Conservation (phyloP, 768 basidiomycete genomes). For the Amanita rubescens region DNA sequence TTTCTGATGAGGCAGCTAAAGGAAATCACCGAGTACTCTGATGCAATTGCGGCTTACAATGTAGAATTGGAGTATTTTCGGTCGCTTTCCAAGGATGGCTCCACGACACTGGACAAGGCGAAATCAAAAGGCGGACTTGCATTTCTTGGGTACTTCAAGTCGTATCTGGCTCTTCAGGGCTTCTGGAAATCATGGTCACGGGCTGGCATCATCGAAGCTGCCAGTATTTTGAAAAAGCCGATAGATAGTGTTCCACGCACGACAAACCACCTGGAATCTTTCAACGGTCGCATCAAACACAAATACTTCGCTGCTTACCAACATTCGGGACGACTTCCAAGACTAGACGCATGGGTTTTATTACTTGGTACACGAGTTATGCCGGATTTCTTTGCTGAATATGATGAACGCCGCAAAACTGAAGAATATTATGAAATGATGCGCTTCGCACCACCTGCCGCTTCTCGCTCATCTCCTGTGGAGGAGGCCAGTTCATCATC, state of each 20-base stretch:
- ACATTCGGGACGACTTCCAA: conserved; percentile 15
- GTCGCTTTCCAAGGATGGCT: conserved; percentile 1
- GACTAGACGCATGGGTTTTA: conserved; percentile 17
- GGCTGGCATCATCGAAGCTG: conserved; percentile 19
- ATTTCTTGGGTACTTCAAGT: conserved; percentile 15
- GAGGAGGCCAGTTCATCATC: neutral
- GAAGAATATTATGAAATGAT: neutral
- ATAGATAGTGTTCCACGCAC: conserved; percentile 20
- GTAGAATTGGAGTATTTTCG: conserved; percentile 14
- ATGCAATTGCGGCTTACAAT: conserved; percentile 13
- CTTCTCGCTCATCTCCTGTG: neutral
- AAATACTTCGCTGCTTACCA: conserved; percentile 18
- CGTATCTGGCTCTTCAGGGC: conserved; percentile 10
- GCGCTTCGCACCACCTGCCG: neutral
- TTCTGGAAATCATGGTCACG: conserved; percentile 25
- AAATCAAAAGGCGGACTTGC: conserved; percentile 15
- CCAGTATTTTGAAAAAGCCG: conserved; percentile 15
- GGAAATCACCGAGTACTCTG: conserved; percentile 14
- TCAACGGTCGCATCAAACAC: conserved; percentile 24
- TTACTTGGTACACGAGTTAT: conserved; percentile 13
- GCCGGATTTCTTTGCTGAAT: conserved; percentile 14
- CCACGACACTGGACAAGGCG: conserved; percentile 5
- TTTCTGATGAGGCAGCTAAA: conserved; percentile 17
- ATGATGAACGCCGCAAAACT: neutral
- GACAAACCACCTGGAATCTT: conserved; percentile 28